Percentiles rank a stretch among this genome's conserved stretches.
Conservation (phyloP, 2,329 filamentous ascomycete genomes). For the Ilyonectria sp. region DNA sequence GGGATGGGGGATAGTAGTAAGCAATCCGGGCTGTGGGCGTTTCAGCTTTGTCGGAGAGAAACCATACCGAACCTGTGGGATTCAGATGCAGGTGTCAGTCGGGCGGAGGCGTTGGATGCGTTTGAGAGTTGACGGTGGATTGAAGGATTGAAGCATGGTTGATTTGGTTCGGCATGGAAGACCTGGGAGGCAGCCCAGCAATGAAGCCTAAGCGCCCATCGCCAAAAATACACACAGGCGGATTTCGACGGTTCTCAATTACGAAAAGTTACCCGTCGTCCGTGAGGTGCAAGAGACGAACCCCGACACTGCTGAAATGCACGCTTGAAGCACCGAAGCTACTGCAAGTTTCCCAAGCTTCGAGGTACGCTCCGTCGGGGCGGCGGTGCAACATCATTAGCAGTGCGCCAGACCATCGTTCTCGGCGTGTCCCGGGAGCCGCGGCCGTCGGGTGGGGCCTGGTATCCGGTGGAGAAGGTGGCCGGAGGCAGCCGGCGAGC, state of each 20-base stretch:
- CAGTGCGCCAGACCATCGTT: neutral
- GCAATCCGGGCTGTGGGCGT: slow-evolving; percentile 6
- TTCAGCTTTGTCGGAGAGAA: neutral
- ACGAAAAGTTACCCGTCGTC: slow-evolving; percentile 7
- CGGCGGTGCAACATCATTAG: slow-evolving; percentile 16
- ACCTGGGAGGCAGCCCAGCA: slow-evolving; percentile 37
- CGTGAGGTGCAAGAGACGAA: slow-evolving; percentile 4
- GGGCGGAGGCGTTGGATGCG: neutral
- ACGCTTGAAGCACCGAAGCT: slow-evolving; percentile 2
- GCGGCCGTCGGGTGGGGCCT: slow-evolving; percentile 25
- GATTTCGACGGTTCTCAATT: neutral
- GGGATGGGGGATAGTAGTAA: slow-evolving; percentile 7
- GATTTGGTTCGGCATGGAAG: slow-evolving; percentile 9
- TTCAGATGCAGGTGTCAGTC: neutral
- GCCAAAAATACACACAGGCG: slow-evolving; percentile 17
- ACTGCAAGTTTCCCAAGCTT: neutral
- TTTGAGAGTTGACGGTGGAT: slow-evolving; percentile 6
- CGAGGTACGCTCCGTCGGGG: slow-evolving; percentile 17
- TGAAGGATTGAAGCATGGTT: neutral
- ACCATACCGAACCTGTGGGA: neutral
- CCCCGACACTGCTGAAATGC: slow-evolving; percentile 42
- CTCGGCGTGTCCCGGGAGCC: slow-evolving; percentile 35
- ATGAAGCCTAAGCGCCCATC: slow-evolving; percentile 15
- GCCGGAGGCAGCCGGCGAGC: slow-evolving; percentile 40
- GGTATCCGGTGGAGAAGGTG: neutral